Evolutionary conservation across 2,329 filamentous ascomycete species (phyloP), one percentile per base, ranked within the genome.

Genomic region (Aspergillus chevalieri): DNA sequence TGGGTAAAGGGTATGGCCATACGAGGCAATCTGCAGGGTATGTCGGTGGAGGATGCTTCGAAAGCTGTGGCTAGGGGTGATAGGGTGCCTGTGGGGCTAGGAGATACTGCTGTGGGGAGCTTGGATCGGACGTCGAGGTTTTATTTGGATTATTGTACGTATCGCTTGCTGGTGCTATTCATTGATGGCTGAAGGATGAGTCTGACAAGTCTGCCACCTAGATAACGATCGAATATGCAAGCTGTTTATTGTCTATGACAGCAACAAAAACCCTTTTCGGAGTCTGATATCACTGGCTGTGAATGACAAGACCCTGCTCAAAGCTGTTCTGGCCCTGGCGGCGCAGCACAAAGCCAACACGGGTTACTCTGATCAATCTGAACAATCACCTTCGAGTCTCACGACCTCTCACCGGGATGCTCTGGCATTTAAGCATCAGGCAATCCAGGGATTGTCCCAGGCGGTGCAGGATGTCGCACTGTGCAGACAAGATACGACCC

Each of bases 1-100:
- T 69, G 66, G 66, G 66, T 68, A 4, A 58, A 65, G 43, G 66
- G 66, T 5, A 62, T 67, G n/a, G 63, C 63, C 6, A 63, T 67
- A 44, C 66, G 66, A 8, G 65, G 66, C 9, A 60, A 59, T 21
- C 56, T 65, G 57, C 58, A 60, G 46, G 64, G 64, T 3, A 44
- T 55, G 17, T 57, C 57, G 6, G 57, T 56, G 22, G 45, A 58
- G 26, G 48, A 51, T 12, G 42, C 21, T 43, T 47, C 39, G 6
- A 38, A n/a, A 12, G 43, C 43, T n/a, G 26, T 45, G 30, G 10
- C 6, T 28, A 10, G 33, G 14, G 17, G 6, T 30, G 21, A 44
- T 10, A 19, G 15, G 10, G n/a, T 58, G 7, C 55, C 54, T 7
- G 17, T 53, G 14, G 38, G 36, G 6, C 19, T 65, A 4, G 50